These are phyloP conservation scores for Penicillium cinerascens DNA, from an alignment of 495 filamentous ascomycete genomes.

Conservation along the genomic window DNA sequence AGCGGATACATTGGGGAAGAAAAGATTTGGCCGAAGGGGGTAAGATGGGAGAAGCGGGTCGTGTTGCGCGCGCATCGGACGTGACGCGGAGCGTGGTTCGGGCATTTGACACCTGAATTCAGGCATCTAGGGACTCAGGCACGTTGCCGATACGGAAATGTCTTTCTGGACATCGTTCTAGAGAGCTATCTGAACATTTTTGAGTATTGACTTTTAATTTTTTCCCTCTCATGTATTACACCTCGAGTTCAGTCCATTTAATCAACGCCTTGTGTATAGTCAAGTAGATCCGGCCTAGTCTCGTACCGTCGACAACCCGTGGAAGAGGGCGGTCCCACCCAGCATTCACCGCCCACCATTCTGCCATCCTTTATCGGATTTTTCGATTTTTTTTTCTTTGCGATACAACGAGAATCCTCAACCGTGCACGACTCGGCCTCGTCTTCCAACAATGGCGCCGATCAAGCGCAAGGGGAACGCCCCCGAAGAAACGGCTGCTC, in stretches of 20 bases:
- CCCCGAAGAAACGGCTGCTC: constrained; percentile 34
- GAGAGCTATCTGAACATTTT: too few species aligned
- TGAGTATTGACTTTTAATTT: too few species aligned
- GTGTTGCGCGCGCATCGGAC: constrained; percentile 24
- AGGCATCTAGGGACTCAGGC: constrained; percentile 1
- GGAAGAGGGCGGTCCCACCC: constrained; percentile 5
- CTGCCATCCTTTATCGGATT: constrained; percentile 27
- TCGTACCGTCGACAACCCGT: background rate
- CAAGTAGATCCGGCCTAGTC: background rate
- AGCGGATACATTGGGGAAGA: constrained; percentile 17
- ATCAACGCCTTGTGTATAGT: too few species aligned
- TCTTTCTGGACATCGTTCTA: background rate
- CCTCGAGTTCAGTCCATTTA: too few species aligned
- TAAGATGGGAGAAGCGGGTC: constrained; percentile 22
- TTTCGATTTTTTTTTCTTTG: constrained; percentile 39
- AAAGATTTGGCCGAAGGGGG: constrained; percentile 25
- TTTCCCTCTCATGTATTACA: too few species aligned
- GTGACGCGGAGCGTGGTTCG: constrained; percentile 21
- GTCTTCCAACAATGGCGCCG: constrained; percentile 44
- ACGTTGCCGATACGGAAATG: background rate
- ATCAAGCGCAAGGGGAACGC: constrained; percentile 51
- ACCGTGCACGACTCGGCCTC: constrained; percentile 30
- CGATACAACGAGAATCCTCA: constrained; percentile 25
- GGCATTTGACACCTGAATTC: constrained; percentile 13
- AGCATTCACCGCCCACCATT: constrained; percentile 17